Evolutionary conservation across 441 rosid species (phyloP), one percentile per base, ranked within the genome.

Genomic region (Omphalea diandra): DNA sequence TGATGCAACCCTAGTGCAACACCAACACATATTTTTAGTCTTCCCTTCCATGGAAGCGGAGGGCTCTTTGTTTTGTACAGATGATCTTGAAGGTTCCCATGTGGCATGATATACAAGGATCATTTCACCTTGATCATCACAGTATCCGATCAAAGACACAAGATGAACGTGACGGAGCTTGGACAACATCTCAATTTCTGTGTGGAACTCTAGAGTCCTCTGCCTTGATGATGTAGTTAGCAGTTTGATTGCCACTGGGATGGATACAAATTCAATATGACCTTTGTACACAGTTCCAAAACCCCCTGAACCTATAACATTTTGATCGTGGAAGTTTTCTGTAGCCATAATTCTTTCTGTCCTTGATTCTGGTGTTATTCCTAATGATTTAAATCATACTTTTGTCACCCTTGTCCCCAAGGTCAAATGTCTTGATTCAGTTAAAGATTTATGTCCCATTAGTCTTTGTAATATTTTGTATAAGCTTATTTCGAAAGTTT

Each of bases 1-100:
- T 79, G 73, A 2, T 77, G 70, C 43, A 82, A 41, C 14, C 85
- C 85, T 1, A 59, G 50, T 0, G 85, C 81, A 2, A 76, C 71
- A 0, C 81, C 83, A 3, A 73, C 77, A 62, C 83, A 80, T 59
- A 83, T 83, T 43, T 83, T 46, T 1, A 83, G 75, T 59, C 83
- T 68, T 33, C 53, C 69, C 59, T 71, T 77, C 86, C 86, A 82
- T 2, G 71, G 56, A 10, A 80, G 70, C 2, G 82, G 81, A 32
- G 76, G 63, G 54, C 59, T 77, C 5, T 56, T 47, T 3, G 80
- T 59, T 55, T 63, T 66, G 57, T 71, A 80, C 10, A 82, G 82
- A 58, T 80, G 77, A 5, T 68, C 72, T 0, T 69, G 71, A 18
- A 80, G 79, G 9, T 73, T 78, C 12, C 80, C 81, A 2, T 43